A percentile compares a stretch with the other conserved stretches of the same genome.
Evolutionary conservation across 2,329 filamentous ascomycete species (phyloP).

Genomic region (Fusarium sp.): DNA sequence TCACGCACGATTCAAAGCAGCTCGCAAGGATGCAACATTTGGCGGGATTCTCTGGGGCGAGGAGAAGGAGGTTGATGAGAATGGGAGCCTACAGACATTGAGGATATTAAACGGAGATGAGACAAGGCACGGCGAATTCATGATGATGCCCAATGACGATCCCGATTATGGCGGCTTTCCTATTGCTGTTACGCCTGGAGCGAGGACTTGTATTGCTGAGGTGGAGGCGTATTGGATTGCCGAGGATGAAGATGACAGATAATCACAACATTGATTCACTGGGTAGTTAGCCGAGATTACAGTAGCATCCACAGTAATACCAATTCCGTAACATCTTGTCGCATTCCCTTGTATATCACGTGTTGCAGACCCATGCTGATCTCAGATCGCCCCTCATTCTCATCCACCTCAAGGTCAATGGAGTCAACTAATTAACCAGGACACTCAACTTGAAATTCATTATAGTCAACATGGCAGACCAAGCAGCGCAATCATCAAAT

Average conservation of each 20-base stretch:
- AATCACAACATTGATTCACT: background rate
- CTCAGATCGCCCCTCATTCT: background rate
- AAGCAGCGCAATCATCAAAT: background rate
- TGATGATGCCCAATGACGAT: slow-evolving; percentile 65
- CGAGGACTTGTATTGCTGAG: slow-evolving; percentile 58
- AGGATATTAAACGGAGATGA: slow-evolving; percentile 53
- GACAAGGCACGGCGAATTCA: slow-evolving; percentile 54
- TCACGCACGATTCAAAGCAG: slow-evolving; percentile 47
- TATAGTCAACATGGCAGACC: background rate
- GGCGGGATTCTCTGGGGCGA: slow-evolving; percentile 48
- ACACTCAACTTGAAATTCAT: background rate
- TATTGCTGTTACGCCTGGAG: slow-evolving; percentile 63
- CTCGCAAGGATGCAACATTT: slow-evolving; percentile 46
- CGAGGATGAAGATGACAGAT: slow-evolving; percentile 42
- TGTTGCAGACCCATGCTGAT: background rate
- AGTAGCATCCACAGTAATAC: background rate
- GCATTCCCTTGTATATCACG: background rate
- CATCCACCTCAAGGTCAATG: background rate
- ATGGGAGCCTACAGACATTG: slow-evolving; percentile 45
- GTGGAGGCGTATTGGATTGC: slow-evolving; percentile 50
- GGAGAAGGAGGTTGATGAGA: slow-evolving; percentile 50
- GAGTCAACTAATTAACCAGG: background rate
- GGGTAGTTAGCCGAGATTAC: background rate
- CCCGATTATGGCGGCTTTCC: slow-evolving; percentile 66
- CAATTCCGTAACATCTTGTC: background rate